These are phyloP conservation scores for Rhodofomes roseus DNA, from an alignment of 1,284 basidiomycete species.

Conservation along the genomic window DNA sequence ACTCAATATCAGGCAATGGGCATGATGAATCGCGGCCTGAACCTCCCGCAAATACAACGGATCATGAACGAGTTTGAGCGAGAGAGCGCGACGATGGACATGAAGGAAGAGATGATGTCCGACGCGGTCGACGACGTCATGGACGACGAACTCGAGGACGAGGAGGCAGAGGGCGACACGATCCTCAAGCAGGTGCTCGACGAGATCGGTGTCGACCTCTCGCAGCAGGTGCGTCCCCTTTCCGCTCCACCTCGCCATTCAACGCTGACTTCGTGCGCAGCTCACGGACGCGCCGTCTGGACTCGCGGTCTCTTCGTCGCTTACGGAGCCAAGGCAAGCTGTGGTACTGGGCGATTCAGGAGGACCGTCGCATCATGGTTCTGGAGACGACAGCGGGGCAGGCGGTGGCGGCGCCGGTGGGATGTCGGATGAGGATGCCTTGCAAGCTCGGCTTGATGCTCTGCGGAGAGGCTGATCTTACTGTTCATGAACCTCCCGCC, in stretches of 20 bases:
- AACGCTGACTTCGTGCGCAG: slow-evolving; percentile 35
- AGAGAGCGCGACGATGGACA: slow-evolving; percentile 98
- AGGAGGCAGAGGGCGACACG: slow-evolving; percentile 95
- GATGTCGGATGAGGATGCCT: slow-evolving; percentile 71
- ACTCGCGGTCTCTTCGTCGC: slow-evolving; percentile 58
- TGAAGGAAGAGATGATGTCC: slow-evolving; percentile 99
- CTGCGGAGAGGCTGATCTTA: slow-evolving; percentile 19
- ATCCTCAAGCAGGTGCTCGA: slow-evolving; percentile 96
- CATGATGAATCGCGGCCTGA: slow-evolving; percentile 95
- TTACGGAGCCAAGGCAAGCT: slow-evolving; percentile 65
- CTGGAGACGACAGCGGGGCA: slow-evolving; percentile 38
- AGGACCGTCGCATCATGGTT: slow-evolving; percentile 34
- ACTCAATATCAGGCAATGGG: slow-evolving; percentile 81
- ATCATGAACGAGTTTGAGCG: slow-evolving; percentile 99
- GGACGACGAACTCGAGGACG: slow-evolving; percentile 91
- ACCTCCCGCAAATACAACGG: slow-evolving; percentile 90
- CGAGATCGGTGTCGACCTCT: slow-evolving; percentile 92
- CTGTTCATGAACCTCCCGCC: neutral
- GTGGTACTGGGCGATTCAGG: slow-evolving; percentile 75
- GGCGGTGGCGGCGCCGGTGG: slow-evolving; percentile 40
- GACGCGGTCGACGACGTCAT: slow-evolving; percentile 98
- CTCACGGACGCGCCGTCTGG: slow-evolving; percentile 82
- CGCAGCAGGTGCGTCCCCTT: slow-evolving; percentile 64
- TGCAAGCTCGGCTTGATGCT: slow-evolving; percentile 24
- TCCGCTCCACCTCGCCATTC: neutral